Evolutionary conservation across 73 alveolate species (phyloP).

Genomic region (Effrenium voratum): DNA sequence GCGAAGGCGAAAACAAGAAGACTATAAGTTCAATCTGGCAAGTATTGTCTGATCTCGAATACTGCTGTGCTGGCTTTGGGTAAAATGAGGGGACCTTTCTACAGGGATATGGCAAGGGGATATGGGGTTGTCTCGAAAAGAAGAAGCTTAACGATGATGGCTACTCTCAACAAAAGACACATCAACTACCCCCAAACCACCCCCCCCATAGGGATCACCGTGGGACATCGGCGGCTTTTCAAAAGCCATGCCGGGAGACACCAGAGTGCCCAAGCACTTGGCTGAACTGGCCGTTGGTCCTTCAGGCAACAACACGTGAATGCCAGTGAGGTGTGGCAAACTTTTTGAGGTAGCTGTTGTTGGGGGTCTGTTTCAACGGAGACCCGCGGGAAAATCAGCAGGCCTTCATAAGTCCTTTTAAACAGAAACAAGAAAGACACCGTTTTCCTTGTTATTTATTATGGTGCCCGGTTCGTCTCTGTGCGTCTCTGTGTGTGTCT

Average conservation of each 20-base stretch:
- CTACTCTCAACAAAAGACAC: not conserved
- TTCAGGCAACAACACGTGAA: not conserved
- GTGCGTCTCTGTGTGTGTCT: too few relatives aligned
- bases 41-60: too few relatives aligned
- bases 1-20: too few relatives aligned
- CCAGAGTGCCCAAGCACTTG: conserved; percentile 82
- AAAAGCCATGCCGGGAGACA: not conserved
- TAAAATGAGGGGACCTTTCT: not conserved
- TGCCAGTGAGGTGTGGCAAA: not conserved
- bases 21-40: too few relatives aligned
- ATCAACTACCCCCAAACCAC: not conserved
- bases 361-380: not conserved
- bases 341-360: not conserved
- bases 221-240: too few relatives aligned
- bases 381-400: too few relatives aligned
- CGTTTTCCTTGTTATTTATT: too few relatives aligned
- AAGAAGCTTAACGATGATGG: not conserved
- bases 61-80: too few relatives aligned
- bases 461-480: too few relatives aligned
- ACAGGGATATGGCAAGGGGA: not conserved
- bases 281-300: not conserved
- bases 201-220: not conserved
- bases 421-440: not conserved
- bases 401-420: not conserved
- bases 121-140: too few relatives aligned